A percentile compares a stretch with the other conserved stretches of the same genome.
phyloP scores from a whole-genome alignment of 768 basidiomycete genomes.

The Lactarius sp. region DNA sequence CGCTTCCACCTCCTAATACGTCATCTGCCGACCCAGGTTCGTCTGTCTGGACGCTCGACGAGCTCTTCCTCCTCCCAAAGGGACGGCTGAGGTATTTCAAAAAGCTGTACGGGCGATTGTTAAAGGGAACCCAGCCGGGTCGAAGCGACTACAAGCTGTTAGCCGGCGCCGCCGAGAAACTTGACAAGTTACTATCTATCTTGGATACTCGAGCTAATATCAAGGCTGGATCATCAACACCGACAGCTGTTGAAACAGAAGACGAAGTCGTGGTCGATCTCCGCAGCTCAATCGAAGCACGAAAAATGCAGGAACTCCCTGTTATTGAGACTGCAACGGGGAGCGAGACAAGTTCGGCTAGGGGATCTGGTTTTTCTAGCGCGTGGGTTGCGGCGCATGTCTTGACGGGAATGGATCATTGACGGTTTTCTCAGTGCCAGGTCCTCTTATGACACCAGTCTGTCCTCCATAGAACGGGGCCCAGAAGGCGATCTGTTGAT shows the following conservation, averaged over 20 bases:
- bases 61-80: conserved; percentile 83
- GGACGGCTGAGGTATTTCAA: conserved; percentile 85
- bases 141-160: conserved; percentile 82
- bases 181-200: conserved; percentile 66
- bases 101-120: conserved; percentile 78
- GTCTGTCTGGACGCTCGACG: conserved; percentile 74
- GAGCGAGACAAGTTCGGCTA: conserved; percentile 49
- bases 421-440: conserved; percentile 42
- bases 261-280: conserved; percentile 59
- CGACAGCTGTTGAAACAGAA: conserved; percentile 36
- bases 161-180: conserved; percentile 70
- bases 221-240: conserved; percentile 39
- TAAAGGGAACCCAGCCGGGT: conserved; percentile 84
- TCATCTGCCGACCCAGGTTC: conserved; percentile 36
- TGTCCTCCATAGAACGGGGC: conserved; percentile 48
- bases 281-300: conserved; percentile 27
- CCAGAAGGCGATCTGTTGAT: conserved; percentile 49
- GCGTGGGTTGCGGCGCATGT: conserved; percentile 40
- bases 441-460: conserved; percentile 54
- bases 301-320: conserved; percentile 19
- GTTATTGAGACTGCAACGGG: conserved; percentile 33
- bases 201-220: conserved; percentile 56
- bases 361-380: conserved; percentile 47
- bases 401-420: conserved; percentile 2
- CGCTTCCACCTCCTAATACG: conserved; percentile 53